Evolutionary conservation across 1,284 basidiomycete species (phyloP).

Genomic region (Afroboletus lepidellus): DNA sequence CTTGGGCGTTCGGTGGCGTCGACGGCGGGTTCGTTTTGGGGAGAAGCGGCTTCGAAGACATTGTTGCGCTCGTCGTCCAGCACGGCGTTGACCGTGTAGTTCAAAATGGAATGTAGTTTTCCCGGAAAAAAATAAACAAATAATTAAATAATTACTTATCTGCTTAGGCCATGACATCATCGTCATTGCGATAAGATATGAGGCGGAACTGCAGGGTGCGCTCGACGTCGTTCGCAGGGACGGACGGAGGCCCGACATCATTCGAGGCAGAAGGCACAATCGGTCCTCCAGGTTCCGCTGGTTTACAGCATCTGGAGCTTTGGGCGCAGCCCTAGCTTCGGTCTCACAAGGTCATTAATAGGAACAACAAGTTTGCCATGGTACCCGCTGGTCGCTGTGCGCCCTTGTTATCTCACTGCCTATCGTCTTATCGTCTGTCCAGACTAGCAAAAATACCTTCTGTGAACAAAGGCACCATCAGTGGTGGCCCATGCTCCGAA

Average conservation of each 20-base stretch:
- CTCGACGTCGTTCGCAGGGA: background rate
- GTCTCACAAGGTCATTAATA: background rate
- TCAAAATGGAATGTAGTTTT: slow-evolving; percentile 15
- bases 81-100: slow-evolving; percentile 14
- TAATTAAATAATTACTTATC: slow-evolving; percentile 3
- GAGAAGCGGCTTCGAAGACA: slow-evolving; percentile 34
- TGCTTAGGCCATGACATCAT: slow-evolving; percentile 18
- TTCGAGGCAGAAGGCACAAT: background rate
- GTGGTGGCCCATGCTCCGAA: background rate
- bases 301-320: background rate
- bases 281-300: background rate
- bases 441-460: background rate
- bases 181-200: background rate
- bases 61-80: slow-evolving; percentile 20
- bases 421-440: background rate
- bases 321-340: background rate
- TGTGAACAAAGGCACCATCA: background rate
- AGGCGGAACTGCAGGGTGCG: background rate
- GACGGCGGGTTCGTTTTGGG: slow-evolving; percentile 31
- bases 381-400: background rate
- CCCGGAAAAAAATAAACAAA: slow-evolving; percentile 8
- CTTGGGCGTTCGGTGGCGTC: too few species aligned
- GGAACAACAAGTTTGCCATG: background rate
- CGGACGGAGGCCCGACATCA: background rate
- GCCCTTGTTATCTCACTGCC: background rate